Base-by-base conservation (phyloP, 768 basidiomycete genomes). In the Gymnopilus junonius region DNA sequence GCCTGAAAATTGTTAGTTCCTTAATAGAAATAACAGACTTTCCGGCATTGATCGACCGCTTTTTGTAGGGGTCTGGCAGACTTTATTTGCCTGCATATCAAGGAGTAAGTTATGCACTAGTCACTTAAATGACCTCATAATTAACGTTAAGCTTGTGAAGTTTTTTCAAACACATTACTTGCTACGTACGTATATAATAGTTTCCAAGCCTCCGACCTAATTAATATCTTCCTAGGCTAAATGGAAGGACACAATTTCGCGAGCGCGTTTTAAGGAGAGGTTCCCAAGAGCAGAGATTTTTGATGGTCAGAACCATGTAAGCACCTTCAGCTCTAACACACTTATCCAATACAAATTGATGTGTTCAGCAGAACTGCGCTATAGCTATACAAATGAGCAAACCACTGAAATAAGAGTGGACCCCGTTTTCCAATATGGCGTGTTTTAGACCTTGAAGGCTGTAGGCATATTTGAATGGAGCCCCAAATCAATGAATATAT, bases 161-260 rank as follows among this genome's bases (percentile, higher is more conserved):
- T 64, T 20, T 64, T 55, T 21, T 55, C 63, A 8, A 64, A 64
- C 40, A 59, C 63, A 27, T 50, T 64, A 11, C 58, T 64, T 45
- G 63, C 58, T 3, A 55, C 63, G 63, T 64, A 35, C 31, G 63
- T n/a, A n/a, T n/a, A n/a, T 31, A 31, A 14, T 8, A 14, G 11
- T 39, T 39, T 17, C 12, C 5, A 5, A 17, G 12, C 12, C 14
- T 39, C 37, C 1, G 37, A 14, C 17, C 17, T 39, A 5, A 39
- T n/a, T 15, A 17, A 39, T 15, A 32, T 25, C 14, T 3, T 34
- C 17, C 20, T 42, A 65, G 63, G 27, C 55, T 65, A 2, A 65
- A 65, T 56, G 63, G 58, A 20, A 59, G 59, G 15, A 34, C 32
- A 2, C 55, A 39, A 8, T 55, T 65, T 23, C 59, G 63, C 17